These are phyloP conservation scores for Rhizomucor pusillus DNA, from an alignment of 371 early-diverging fungal species.

Conservation along the genomic window DNA sequence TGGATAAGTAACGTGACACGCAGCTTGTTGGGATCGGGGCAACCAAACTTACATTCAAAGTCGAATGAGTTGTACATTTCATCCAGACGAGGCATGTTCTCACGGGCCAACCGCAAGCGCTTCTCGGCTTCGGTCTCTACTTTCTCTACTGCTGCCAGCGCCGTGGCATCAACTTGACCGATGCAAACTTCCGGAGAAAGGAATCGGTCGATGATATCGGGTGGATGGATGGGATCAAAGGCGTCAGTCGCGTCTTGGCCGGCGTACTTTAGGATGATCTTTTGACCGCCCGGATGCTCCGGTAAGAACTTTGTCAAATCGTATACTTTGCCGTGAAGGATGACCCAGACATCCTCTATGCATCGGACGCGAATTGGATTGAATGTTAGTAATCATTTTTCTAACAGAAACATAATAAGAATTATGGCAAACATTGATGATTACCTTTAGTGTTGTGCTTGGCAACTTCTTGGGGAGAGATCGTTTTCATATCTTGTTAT, in stretches of 20 bases:
- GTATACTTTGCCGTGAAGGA: constrained; percentile 80
- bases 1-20: neutral
- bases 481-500: constrained; percentile 16
- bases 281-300: constrained; percentile 69
- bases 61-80: constrained; percentile 72
- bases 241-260: constrained; percentile 84
- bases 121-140: constrained; percentile 44
- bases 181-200: constrained; percentile 52
- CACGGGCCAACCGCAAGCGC: constrained; percentile 29
- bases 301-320: constrained; percentile 78
- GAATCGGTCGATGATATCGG: constrained; percentile 58
- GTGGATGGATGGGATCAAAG: constrained; percentile 69
- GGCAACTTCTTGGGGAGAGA: constrained; percentile 58
- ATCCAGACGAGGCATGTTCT: constrained; percentile 53
- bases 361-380: neutral
- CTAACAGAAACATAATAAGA: neutral
- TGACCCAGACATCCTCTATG: constrained; percentile 78
- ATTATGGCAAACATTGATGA: neutral
- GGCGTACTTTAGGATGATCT: constrained; percentile 62
- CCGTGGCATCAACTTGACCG: constrained; percentile 48
- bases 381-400: neutral
- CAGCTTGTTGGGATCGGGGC: no score
- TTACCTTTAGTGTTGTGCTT: constrained; percentile 63
- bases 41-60: constrained; percentile 57
- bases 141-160: constrained; percentile 18